Evolutionary conservation across 768 basidiomycete species (phyloP), one percentile per base, ranked within the genome.

Genomic region (Leccinum subgranulosum): DNA sequence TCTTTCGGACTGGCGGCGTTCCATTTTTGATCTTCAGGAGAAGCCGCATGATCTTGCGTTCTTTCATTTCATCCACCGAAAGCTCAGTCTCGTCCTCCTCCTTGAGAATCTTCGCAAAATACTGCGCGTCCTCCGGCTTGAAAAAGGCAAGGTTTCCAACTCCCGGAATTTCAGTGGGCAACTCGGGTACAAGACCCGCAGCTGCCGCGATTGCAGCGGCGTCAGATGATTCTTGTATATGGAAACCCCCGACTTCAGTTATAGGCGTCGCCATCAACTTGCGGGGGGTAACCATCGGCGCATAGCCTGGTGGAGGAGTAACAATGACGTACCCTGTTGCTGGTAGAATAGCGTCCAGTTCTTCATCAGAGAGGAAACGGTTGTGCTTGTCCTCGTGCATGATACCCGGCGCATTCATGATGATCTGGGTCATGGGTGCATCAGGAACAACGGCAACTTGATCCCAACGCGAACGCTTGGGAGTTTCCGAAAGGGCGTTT

Each of bases 1-100:
- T 94, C 75, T 99, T 99, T 57, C 97, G 88, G 58, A 98, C 94
- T 11, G 97, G 96, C 27, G 97, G 97, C 3, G 96, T 98, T 50
- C 97, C 97, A 69, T 98, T 99, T 81, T 99, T 98, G 76, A 99
- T 98, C 76, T 98, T 98, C 65, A 99, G 82, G 53, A 99, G 79
- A 23, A 99, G 77, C 25, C 97, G 88, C 95, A 98, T 98, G 66
- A 98, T 98, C 75, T 98, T 99, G 69, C 96, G 87, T 77, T 98
- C 97, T 77, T 99, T 99, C 86, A 98, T 90, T 77, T 99, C 97
- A 51, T 98, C 97, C 8, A 98, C 90, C 1, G 90, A 85, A 49
- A 98, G 79, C 70, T 90, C 86, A 2, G 88, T 90, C 75, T 98
- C 97, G 65, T 98, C 94, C 73, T 96, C 95, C 75, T 97, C 92